Conservation (phyloP, 352 stramenopile genomes). For the Pilasporangium apinafurcum region DNA sequence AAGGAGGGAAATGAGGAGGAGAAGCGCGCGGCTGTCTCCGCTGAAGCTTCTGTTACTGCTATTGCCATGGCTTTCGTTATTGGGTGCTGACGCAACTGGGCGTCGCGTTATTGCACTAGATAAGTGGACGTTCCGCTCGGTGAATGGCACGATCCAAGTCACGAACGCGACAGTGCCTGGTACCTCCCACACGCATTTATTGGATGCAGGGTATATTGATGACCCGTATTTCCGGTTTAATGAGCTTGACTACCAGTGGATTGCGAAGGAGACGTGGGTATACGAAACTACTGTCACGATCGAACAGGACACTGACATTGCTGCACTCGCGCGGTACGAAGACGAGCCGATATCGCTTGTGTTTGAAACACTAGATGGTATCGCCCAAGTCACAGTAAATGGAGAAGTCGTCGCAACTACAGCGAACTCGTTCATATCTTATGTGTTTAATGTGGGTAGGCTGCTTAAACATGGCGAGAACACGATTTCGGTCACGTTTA, state of each 20-base stretch:
- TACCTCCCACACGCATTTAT: constrained; percentile 66
- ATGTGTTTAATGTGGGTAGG: constrained; percentile 30
- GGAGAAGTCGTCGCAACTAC: constrained; percentile 34
- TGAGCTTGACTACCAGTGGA: constrained; percentile 59
- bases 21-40: neutral
- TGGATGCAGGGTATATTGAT: constrained; percentile 45
- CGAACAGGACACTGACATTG: neutral
- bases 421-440: constrained; percentile 60
- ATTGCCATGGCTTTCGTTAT: too few species aligned
- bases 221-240: constrained; percentile 73
- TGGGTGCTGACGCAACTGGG: neutral
- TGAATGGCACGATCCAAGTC: constrained; percentile 53
- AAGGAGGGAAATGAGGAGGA: neutral
- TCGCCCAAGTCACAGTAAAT: constrained; percentile 67
- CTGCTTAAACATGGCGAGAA: constrained; percentile 22
- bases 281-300: constrained; percentile 57
- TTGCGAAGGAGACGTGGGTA: constrained; percentile 62
- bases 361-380: constrained; percentile 68
- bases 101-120: constrained; percentile 21
- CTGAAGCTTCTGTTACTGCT: neutral
- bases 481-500: constrained; percentile 52
- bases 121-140: constrained; percentile 39
- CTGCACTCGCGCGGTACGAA: neutral
- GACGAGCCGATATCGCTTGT: too few species aligned
- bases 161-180: constrained; percentile 50